These are phyloP conservation scores for Helianthus tuberosus DNA, from an alignment of 129 eudicot species.

Conservation along the genomic window DNA sequence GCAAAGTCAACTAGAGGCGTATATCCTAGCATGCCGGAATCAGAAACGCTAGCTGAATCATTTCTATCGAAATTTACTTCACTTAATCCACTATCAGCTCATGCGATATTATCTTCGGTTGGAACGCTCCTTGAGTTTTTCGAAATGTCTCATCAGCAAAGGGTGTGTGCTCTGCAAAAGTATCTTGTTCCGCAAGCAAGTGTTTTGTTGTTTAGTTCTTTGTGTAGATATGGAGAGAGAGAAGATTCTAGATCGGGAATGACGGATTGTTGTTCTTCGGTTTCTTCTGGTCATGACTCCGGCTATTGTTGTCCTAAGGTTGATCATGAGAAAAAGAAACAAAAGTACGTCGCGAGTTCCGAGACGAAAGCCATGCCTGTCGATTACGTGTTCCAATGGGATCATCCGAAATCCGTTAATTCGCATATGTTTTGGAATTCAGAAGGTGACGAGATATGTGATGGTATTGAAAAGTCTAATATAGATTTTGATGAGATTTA, in stretches of 20 bases:
- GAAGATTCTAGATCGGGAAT: conserved; percentile 87
- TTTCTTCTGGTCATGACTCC: conserved; percentile 76
- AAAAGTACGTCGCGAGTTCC: conserved; percentile 43
- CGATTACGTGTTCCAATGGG: conserved; percentile 13
- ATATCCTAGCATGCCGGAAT: conserved; percentile 74
- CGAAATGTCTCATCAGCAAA: conserved; percentile 55
- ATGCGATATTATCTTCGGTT: conserved; percentile 78
- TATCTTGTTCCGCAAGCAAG: conserved; percentile 78
- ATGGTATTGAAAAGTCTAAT: conserved; percentile 23
- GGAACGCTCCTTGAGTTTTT: conserved; percentile 61
- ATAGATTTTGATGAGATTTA: not conserved
- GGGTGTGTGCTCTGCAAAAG: conserved; percentile 57
- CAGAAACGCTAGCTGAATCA: conserved; percentile 90
- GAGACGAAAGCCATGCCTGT: conserved; percentile 24
- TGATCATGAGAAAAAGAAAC: conserved; percentile 52
- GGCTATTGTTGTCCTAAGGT: conserved; percentile 43
- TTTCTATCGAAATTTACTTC: conserved; percentile 83
- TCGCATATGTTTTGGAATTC: conserved; percentile 38
- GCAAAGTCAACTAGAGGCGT: conserved; percentile 46
- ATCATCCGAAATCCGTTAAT: conserved; percentile 40
- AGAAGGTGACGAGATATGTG: conserved; percentile 33
- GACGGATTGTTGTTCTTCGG: conserved; percentile 95
- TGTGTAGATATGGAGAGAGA: conserved; percentile 74
- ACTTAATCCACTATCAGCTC: conserved; percentile 93
- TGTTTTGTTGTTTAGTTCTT: conserved; percentile 51